phyloP scores from a whole-genome alignment of 805 yeast species.

The Komagataella populi region DNA sequence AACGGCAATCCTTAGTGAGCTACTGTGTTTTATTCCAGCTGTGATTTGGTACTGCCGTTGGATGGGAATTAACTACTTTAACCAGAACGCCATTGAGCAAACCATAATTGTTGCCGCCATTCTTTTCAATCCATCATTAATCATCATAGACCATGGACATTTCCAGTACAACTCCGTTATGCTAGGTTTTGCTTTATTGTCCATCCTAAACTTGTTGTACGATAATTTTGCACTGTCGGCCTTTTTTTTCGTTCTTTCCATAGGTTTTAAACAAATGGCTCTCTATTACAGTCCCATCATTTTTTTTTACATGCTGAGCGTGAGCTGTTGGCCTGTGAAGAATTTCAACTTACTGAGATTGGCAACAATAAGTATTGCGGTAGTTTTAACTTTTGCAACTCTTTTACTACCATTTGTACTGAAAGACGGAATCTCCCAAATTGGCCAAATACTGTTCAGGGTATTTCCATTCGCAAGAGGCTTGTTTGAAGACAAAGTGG shows the following conservation, averaged over 20 bases:
- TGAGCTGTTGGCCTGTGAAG: conserved; percentile 18
- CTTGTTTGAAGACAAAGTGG: conserved; percentile 92
- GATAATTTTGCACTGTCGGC: conserved; percentile 59
- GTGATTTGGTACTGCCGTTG: conserved; percentile 57
- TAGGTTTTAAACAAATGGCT: conserved; percentile 92
- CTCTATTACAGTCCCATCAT: conserved; percentile 84
- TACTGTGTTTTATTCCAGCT: conserved; percentile 66
- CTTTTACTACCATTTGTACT: conserved; percentile 50
- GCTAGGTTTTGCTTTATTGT: conserved; percentile 71
- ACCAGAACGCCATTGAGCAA: conserved; percentile 55
- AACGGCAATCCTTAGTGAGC: conserved; percentile 66
- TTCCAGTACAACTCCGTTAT: conserved; percentile 91
- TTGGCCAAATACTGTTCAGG: conserved; percentile 45
- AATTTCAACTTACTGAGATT: conserved; percentile 42
- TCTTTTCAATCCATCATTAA: conserved; percentile 71
- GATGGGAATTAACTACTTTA: conserved; percentile 43
- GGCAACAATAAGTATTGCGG: conserved; percentile 48
- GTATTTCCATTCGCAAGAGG: conserved; percentile 92
- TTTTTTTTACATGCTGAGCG: conserved; percentile 65
- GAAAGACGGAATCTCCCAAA: conserved; percentile 29
- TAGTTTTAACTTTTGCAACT: conserved; percentile 34
- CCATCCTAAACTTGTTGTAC: conserved; percentile 52
- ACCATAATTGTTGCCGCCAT: conserved; percentile 65
- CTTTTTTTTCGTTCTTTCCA: conserved; percentile 59
- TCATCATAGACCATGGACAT: conserved; percentile 91